These are phyloP conservation scores for Ceriops zippeliana DNA, from an alignment of 345 rosid genomes.

Conservation along the genomic window DNA sequence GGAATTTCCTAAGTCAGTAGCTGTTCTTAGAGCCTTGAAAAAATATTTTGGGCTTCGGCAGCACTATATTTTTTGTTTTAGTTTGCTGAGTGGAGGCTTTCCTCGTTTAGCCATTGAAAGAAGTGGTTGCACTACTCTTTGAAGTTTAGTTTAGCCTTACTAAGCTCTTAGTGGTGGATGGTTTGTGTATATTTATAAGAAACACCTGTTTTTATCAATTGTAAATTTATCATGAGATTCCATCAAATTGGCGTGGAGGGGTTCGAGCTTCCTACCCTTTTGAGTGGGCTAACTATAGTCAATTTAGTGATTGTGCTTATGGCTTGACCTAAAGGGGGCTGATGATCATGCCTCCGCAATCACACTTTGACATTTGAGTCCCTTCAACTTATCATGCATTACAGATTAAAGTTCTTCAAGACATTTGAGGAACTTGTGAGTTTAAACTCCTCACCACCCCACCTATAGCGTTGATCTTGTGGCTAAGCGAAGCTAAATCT, in stretches of 20 bases:
- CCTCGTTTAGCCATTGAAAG: conserved; percentile 1
- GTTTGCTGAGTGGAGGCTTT: conserved; percentile 17
- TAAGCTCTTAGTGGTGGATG: conserved; percentile 15
- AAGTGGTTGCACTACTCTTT: conserved; percentile 4
- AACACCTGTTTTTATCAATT: conserved; percentile 14
- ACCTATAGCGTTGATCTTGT: no score
- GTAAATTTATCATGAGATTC: conserved; percentile 23
- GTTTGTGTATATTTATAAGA: conserved; percentile 24
- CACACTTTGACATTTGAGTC: no score
- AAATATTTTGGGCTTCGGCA: conserved; percentile 15
- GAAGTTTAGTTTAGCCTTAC: conserved; percentile 6
- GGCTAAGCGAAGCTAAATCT: no score
- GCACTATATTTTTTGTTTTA: neutral
- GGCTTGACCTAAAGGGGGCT: no score
- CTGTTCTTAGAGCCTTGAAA: conserved; percentile 11
- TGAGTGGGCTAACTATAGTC: neutral
- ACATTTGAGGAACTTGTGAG: no score
- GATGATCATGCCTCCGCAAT: no score
- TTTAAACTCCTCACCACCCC: no score
- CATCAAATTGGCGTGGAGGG: neutral
- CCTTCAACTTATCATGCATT: no score
- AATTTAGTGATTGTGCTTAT: no score
- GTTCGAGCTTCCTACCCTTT: conserved; percentile 7
- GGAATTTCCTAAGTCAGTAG: neutral
- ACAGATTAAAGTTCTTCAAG: no score